Evolutionary conservation across 2,329 filamentous ascomycete species (phyloP).

Genomic region (Hypoxylon sp.): DNA sequence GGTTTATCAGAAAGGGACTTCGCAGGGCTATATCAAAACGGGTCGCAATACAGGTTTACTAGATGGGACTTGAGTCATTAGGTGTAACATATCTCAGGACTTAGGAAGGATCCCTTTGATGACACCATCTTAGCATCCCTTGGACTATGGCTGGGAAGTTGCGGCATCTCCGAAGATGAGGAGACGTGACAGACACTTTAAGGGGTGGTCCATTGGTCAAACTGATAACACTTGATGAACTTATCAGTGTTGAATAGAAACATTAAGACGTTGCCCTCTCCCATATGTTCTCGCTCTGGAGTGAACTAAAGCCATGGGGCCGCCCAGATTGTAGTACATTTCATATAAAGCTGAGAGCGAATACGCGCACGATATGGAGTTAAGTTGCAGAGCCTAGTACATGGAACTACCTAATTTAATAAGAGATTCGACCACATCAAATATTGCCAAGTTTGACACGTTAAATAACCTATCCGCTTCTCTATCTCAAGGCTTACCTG

Average conservation of each 20-base stretch:
- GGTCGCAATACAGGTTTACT: constrained; percentile 20
- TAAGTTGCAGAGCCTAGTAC: background rate
- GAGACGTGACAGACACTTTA: constrained; percentile 11
- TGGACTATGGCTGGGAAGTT: constrained; percentile 13
- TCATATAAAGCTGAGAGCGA: background rate
- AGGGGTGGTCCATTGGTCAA: constrained; percentile 7
- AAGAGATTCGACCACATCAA: background rate
- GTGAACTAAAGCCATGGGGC: background rate
- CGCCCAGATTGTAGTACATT: background rate
- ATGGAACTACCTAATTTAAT: background rate
- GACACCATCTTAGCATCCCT: constrained; percentile 8
- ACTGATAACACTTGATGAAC: constrained; percentile 12
- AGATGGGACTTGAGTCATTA: constrained; percentile 24
- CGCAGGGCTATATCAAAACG: constrained; percentile 3
- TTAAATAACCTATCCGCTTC: no score
- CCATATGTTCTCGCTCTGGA: background rate
- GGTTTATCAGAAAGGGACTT: constrained; percentile 17
- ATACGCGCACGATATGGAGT: background rate
- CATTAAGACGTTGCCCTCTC: background rate
- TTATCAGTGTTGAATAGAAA: constrained; percentile 13
- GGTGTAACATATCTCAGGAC: constrained; percentile 20
- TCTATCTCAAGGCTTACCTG: no score
- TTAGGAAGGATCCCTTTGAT: constrained; percentile 14
- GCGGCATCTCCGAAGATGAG: background rate
- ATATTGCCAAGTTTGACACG: background rate